Conservation (phyloP, 2,329 filamentous ascomycete genomes). For the Xylaria sp. region DNA sequence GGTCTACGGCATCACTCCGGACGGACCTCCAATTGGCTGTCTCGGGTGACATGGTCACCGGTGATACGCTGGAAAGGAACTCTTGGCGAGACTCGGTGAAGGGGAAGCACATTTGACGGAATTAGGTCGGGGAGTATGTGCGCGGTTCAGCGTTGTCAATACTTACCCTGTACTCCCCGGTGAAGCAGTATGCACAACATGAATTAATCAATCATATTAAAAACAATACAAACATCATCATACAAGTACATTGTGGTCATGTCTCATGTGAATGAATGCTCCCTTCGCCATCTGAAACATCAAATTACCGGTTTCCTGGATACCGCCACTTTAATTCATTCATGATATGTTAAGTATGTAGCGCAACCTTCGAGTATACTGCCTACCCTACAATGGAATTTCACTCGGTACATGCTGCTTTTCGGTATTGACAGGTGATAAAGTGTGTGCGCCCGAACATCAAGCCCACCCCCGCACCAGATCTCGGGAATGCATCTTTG, state of each 20-base stretch:
- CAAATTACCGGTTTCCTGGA: slow-evolving; percentile 25
- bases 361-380: not conserved
- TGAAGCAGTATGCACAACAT: slow-evolving; percentile 16
- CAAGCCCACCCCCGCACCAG: slow-evolving; percentile 18
- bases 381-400: not conserved
- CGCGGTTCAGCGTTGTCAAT: slow-evolving; percentile 14
- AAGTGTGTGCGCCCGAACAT: slow-evolving; percentile 13
- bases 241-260: not conserved
- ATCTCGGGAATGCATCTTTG: slow-evolving; percentile 8
- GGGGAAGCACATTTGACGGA: slow-evolving; percentile 7
- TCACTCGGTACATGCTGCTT: not conserved
- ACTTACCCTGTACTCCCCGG: slow-evolving; percentile 13
- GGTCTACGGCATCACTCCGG: slow-evolving; percentile 10
- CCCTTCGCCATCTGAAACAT: not conserved
- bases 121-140: not conserved
- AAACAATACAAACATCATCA: slow-evolving; percentile 7
- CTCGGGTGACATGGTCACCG: slow-evolving; percentile 28
- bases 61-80: slow-evolving; percentile 22
- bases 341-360: slow-evolving; percentile 14
- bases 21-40: slow-evolving; percentile 25
- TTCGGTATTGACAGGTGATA: slow-evolving; percentile 5
- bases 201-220: slow-evolving; percentile 25
- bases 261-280: not conserved
- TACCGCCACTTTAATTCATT: slow-evolving; percentile 6
- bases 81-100: slow-evolving; percentile 31